Percentiles rank a stretch among this genome's conserved stretches.
Evolutionary conservation across 129 eudicot genomes (phyloP).

Genomic region (Helichrysum umbraculigerum): DNA sequence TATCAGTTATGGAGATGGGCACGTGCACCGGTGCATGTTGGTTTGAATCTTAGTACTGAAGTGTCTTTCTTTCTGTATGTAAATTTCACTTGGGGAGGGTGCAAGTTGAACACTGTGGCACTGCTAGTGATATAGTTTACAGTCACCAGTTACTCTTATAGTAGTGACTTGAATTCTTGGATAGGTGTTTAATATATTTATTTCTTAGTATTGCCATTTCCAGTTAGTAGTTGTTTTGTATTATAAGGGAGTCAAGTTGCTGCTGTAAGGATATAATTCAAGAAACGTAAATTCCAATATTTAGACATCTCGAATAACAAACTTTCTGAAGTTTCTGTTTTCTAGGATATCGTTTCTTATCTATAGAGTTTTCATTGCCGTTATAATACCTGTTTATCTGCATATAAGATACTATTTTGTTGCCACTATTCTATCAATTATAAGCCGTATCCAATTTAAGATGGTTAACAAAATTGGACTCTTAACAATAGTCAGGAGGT

Average conservation of each 20-base stretch:
- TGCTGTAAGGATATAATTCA: slow-evolving; percentile 7
- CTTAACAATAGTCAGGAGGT: neutral
- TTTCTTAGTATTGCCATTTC: neutral
- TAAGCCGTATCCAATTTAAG: slow-evolving; percentile 5
- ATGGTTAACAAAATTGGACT: slow-evolving; percentile 7
- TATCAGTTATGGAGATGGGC: neutral
- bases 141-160: neutral
- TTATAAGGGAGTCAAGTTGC: slow-evolving; percentile 23
- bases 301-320: neutral
- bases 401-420: neutral
- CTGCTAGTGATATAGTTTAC: neutral
- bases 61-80: neutral
- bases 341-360: slow-evolving; percentile 3
- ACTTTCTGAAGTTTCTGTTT: neutral
- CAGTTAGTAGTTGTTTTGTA: slow-evolving; percentile 3
- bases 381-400: slow-evolving; percentile 16
- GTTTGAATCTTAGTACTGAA: slow-evolving; percentile 1
- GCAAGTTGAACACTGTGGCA: neutral
- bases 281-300: neutral
- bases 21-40: neutral
- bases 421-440: neutral
- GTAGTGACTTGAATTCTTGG: neutral
- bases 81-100: neutral
- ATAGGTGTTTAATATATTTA: neutral
- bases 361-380: neutral